Evolutionary conservation across 163 green algal species (phyloP), one percentile per base, ranked within the genome.

Genomic region (Smithsoniella earleae): DNA sequence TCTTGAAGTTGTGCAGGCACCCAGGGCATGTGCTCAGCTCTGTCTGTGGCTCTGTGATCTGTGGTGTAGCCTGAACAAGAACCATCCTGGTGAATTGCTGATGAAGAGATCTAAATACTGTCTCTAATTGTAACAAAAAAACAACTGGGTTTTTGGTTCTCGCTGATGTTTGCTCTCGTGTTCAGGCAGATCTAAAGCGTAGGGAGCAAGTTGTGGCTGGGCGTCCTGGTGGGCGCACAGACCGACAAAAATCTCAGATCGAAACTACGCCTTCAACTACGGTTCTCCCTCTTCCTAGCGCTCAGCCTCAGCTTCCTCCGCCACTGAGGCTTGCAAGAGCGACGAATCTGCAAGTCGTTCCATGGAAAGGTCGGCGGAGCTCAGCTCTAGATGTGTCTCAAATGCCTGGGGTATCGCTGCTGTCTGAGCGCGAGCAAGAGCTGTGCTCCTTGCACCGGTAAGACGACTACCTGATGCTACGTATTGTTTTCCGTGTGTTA

Each of bases 361-460:
- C 65, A n/a, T 91, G 84, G 86, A 78, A 84, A 43, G 46, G 66
- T 25, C 75, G 76, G 16, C 75, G 84, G 2, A 84, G 87, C 27
- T 74, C 86, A 63, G 63, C 79, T 31, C 82, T 93, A 43, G 86
- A 95, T 80, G 84, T 93, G 52, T 82, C 74, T 3, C 78, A 76
- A 25, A 76, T 92, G 75, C 87, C 89, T 1, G 89, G 89, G 38
- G 74, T 86, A 27, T 82, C 86, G 62, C 8, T 62, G 25, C 80
- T 89, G 34, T 78, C 30, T 16, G 54, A 66, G 16, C 55, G 77
- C 62, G 91, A 97, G 84, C 74, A 84, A 20, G 78, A 89, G 73
- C 75, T 97, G 49, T 97, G 91, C 66, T 80, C 81, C 0, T 45
- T 66, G 2, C 55, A 78, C 20, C 78, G 91, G 5, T 79, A 95